phyloP scores from a whole-genome alignment of 805 yeast genomes.

The Wickerhamomyces chaumierensis region DNA sequence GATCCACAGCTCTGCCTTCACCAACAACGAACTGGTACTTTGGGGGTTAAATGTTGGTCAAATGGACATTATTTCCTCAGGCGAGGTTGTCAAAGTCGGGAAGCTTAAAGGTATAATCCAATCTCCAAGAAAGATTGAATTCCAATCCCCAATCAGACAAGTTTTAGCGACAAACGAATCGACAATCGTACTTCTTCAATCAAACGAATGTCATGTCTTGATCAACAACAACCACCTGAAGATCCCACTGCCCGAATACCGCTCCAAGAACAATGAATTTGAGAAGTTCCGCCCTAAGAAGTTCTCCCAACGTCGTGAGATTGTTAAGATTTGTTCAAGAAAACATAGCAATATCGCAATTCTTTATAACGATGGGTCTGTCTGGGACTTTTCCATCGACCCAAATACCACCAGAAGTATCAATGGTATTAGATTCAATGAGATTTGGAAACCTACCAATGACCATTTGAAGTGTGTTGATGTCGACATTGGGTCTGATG shows the following conservation, averaged over 20 bases:
- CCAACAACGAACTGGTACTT: slow-evolving; percentile 32
- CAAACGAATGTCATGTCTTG: slow-evolving; percentile 53
- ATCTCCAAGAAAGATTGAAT: slow-evolving; percentile 28
- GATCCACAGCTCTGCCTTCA: slow-evolving; percentile 55
- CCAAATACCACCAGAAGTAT: slow-evolving; percentile 4
- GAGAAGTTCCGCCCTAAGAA: slow-evolving; percentile 42
- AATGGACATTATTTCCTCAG: slow-evolving; percentile 42
- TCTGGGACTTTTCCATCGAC: slow-evolving; percentile 25
- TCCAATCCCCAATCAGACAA: slow-evolving; percentile 31
- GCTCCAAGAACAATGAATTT: slow-evolving; percentile 29
- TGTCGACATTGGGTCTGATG: slow-evolving; percentile 57
- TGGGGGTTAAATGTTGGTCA: slow-evolving; percentile 86
- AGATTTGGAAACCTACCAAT: slow-evolving; percentile 56
- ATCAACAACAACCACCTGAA: slow-evolving; percentile 46
- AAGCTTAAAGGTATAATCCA: slow-evolving; percentile 26
- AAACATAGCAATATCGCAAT: slow-evolving; percentile 35
- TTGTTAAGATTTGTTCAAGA: slow-evolving; percentile 24
- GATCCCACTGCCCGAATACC: slow-evolving; percentile 26
- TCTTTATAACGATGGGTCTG: slow-evolving; percentile 45
- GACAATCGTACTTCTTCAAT: slow-evolving; percentile 50
- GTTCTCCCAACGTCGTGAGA: slow-evolving; percentile 28
- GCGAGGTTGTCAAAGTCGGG: slow-evolving; percentile 21
- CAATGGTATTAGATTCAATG: slow-evolving; percentile 30
- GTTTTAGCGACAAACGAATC: slow-evolving; percentile 58
- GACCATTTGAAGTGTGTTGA: slow-evolving; percentile 49